Conservation (phyloP, 352 stramenopile species). For the Phytophthora sansomeana region DNA sequence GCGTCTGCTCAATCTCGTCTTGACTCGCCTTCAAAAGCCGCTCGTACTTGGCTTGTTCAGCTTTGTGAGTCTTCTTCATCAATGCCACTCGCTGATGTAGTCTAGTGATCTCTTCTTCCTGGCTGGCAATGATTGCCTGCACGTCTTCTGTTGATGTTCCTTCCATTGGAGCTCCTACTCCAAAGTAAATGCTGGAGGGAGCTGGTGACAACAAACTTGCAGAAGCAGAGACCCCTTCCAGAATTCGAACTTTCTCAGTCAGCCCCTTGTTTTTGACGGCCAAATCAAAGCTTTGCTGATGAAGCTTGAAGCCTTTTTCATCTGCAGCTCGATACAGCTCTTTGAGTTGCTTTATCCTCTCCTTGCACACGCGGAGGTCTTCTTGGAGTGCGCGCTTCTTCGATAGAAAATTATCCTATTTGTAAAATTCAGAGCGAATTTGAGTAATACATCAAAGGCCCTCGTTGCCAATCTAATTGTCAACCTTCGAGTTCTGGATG, state of each 20-base stretch:
- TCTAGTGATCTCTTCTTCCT: slow-evolving; percentile 73
- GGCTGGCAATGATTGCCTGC: slow-evolving; percentile 58
- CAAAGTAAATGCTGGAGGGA: slow-evolving; percentile 5
- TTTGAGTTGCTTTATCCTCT: slow-evolving; percentile 66
- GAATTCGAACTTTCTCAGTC: slow-evolving; percentile 48
- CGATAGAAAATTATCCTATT: slow-evolving; percentile 56
- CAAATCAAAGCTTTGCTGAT: slow-evolving; percentile 70
- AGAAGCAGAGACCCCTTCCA: slow-evolving; percentile 40
- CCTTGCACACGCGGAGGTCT: slow-evolving; percentile 70
- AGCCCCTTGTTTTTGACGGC: slow-evolving; percentile 65
- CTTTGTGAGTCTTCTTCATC: slow-evolving; percentile 67
- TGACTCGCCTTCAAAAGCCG: slow-evolving; percentile 49
- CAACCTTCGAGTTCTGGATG: slow-evolving; percentile 61
- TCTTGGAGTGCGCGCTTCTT: slow-evolving; percentile 63
- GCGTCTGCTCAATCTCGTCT: slow-evolving; percentile 55
- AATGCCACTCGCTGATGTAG: slow-evolving; percentile 66
- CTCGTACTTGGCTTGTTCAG: slow-evolving; percentile 63
- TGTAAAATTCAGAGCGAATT: neutral
- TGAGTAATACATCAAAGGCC: neutral
- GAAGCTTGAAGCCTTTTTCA: slow-evolving; percentile 51
- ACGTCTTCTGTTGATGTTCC: slow-evolving; percentile 33
- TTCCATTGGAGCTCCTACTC: slow-evolving; percentile 3
- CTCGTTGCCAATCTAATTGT: neutral
- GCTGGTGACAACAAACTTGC: slow-evolving; percentile 9
- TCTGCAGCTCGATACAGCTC: slow-evolving; percentile 59